phyloP scores from a whole-genome alignment of 768 basidiomycete genomes.

The Leucosporidium creatinivorum region DNA sequence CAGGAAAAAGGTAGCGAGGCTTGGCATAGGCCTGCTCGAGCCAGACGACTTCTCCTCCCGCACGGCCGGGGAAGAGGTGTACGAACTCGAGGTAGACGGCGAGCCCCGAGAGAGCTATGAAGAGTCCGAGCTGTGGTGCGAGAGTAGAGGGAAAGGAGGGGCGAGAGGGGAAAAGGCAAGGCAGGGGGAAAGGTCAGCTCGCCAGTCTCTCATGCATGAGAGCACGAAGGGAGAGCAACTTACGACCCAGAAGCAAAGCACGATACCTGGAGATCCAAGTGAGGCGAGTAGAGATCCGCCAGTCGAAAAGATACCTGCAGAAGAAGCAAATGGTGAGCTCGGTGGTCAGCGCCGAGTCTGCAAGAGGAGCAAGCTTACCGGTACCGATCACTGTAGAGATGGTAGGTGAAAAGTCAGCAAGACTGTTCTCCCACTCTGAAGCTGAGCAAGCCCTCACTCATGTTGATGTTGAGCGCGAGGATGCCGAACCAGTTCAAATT shows the following conservation, averaged over 20 bases:
- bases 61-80: background rate
- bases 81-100: background rate
- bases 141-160: too few relatives aligned
- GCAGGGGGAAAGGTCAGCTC: too few relatives aligned
- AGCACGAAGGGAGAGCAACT: too few relatives aligned
- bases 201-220: too few relatives aligned
- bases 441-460: background rate
- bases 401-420: too few relatives aligned
- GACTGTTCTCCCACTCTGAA: too few relatives aligned
- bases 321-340: too few relatives aligned
- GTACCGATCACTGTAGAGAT: background rate
- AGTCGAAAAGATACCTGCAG: background rate
- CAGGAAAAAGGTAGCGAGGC: background rate
- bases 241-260: background rate
- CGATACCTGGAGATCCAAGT: background rate
- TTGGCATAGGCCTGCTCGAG: background rate
- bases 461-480: background rate
- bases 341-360: too few relatives aligned
- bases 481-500: background rate
- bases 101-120: background rate
- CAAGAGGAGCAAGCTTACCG: too few relatives aligned
- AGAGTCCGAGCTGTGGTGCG: background rate
- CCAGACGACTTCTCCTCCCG: background rate
- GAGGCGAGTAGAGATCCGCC: background rate
- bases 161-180: too few relatives aligned